Evolutionary conservation across 2,329 filamentous ascomycete genomes (phyloP).

Genomic region (Hymenoscyphus linearis): DNA sequence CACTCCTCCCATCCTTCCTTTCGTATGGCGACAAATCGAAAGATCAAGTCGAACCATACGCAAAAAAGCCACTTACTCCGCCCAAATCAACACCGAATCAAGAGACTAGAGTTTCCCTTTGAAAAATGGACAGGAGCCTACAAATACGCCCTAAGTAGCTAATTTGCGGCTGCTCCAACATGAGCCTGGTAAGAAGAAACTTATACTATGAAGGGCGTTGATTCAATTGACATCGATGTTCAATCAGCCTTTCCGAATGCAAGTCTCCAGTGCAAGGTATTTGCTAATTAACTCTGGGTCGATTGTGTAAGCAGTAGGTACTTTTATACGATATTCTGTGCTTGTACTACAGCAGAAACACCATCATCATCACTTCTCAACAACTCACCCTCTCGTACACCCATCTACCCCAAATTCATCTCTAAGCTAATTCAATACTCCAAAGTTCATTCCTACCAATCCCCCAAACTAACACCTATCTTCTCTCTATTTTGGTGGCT

Average conservation of each 20-base stretch:
- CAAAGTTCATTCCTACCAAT: not conserved
- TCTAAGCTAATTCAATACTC: not conserved
- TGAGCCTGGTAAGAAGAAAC: not conserved
- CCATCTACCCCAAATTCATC: not conserved
- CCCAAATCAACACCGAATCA: not conserved
- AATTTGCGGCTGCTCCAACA: not conserved
- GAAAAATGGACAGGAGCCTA: not conserved
- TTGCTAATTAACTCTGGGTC: too few relatives aligned
- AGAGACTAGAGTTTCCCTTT: not conserved
- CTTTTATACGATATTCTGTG: not conserved
- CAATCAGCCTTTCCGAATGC: too few relatives aligned
- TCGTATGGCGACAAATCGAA: not conserved
- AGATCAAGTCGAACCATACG: not conserved
- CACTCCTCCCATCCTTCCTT: not conserved
- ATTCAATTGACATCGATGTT: too few relatives aligned
- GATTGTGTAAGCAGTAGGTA: not conserved
- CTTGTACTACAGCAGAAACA: not conserved
- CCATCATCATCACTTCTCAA: not conserved
- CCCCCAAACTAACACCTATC: not conserved
- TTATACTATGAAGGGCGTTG: not conserved
- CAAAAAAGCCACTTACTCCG: not conserved
- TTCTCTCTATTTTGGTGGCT: not conserved
- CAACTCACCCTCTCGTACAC: not conserved
- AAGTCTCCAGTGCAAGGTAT: too few relatives aligned
- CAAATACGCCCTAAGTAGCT: not conserved